Percentiles rank a stretch among this genome's conserved stretches.
Evolutionary conservation across 768 basidiomycete genomes (phyloP).

Genomic region (Mycena latifolia): DNA sequence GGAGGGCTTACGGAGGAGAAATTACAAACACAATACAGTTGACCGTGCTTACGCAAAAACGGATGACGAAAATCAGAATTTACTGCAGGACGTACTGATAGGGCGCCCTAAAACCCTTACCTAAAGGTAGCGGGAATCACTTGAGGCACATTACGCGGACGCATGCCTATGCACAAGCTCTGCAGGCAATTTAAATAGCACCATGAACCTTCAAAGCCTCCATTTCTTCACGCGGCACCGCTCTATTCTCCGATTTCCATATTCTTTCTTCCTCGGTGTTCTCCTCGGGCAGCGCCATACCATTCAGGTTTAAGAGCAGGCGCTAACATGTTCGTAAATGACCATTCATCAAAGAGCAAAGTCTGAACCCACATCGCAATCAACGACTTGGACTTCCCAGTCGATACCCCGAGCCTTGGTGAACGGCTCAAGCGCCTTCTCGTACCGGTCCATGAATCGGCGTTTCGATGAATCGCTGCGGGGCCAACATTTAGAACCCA

Average conservation of each 20-base stretch:
- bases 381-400: conserved; percentile 32
- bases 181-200: conserved; percentile 6
- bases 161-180: conserved; percentile 3
- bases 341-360: background rate
- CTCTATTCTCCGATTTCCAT: conserved; percentile 11
- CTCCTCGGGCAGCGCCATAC: conserved; percentile 15
- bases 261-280: conserved; percentile 20
- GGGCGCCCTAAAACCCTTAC: no score
- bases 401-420: conserved; percentile 32
- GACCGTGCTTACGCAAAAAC: no score
- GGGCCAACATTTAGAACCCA: background rate
- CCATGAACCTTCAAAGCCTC: conserved; percentile 14
- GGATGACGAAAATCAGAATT: no score
- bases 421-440: conserved; percentile 26
- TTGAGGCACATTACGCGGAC: no score
- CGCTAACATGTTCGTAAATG: conserved; percentile 21
- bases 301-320: conserved; percentile 21
- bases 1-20: no score
- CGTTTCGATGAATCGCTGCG: conserved; percentile 6
- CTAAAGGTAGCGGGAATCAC: no score
- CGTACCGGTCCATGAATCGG: conserved; percentile 28
- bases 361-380: conserved; percentile 27
- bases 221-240: conserved; percentile 16
- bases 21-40: no score
- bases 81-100: no score